phyloP scores from a whole-genome alignment of 139 green algal genomes.

The Coelastrella sp. region DNA sequence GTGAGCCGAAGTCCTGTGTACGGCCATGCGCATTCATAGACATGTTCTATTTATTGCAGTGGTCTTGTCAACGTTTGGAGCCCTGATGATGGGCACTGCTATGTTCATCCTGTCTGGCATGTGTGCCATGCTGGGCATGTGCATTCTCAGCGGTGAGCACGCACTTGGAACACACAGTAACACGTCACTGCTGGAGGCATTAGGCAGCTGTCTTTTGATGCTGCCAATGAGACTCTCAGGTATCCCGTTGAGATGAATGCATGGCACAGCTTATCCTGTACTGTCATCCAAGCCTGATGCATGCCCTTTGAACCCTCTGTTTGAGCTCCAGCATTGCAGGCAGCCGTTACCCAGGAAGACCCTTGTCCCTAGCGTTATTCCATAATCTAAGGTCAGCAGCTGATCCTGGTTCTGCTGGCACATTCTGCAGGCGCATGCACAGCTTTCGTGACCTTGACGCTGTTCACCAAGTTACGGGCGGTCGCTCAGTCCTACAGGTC shows the following conservation, averaged over 20 bases:
- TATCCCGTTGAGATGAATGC: too few species aligned
- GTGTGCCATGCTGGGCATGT: constrained; percentile 3
- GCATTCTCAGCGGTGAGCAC: constrained; percentile 10
- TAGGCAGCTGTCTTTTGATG: too few species aligned
- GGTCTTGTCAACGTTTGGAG: not conserved
- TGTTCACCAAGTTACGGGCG: not conserved
- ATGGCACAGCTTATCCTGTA: too few species aligned
- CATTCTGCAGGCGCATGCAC: constrained; percentile 4
- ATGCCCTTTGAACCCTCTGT: not conserved
- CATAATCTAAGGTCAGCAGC: too few species aligned
- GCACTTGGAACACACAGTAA: not conserved
- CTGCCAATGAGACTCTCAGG: too few species aligned
- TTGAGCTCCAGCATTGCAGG: not conserved
- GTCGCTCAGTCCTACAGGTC: not conserved
- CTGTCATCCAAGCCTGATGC: too few species aligned
- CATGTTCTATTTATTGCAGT: not conserved
- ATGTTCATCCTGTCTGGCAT: constrained; percentile 3
- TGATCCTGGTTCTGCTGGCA: not conserved
- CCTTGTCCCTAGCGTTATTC: too few species aligned
- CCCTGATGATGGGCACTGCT: not conserved
- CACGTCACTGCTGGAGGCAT: too few species aligned
- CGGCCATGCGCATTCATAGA: too few species aligned
- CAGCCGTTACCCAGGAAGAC: not conserved
- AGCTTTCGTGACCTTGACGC: not conserved
- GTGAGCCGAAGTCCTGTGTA: not conserved